Evolutionary conservation across 2,329 filamentous ascomycete species (phyloP).

Genomic region (Talaromyces islandicus): DNA sequence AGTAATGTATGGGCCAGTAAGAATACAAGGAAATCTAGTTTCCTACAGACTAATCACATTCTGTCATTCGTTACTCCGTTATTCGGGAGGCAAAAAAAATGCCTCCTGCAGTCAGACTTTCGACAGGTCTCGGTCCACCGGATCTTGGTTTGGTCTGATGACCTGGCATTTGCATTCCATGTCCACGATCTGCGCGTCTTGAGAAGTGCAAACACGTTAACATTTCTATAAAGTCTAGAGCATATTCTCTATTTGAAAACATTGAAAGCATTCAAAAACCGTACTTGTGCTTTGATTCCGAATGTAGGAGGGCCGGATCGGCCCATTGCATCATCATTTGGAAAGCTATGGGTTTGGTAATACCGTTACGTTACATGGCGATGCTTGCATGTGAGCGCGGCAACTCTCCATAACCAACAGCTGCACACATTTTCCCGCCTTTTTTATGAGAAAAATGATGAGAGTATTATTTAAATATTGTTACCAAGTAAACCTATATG

Average conservation of each 20-base stretch:
- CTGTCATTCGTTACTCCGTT: not conserved
- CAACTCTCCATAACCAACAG: not conserved
- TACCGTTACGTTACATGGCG: not conserved
- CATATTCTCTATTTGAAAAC: not conserved
- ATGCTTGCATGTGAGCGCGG: conserved; percentile 7
- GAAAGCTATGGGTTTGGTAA: not conserved
- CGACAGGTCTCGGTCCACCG: not conserved
- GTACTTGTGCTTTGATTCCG: not conserved
- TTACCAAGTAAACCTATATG: not conserved
- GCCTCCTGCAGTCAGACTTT: not conserved
- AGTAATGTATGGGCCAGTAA: conserved; percentile 17
- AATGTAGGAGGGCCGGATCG: not conserved
- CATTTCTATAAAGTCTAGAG: not conserved
- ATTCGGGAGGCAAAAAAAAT: not conserved
- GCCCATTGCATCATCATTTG: not conserved
- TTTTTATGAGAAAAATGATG: not conserved
- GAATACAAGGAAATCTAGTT: not conserved
- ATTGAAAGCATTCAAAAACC: not conserved
- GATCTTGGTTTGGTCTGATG: not conserved
- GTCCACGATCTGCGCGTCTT: not conserved
- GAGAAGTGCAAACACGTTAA: not conserved
- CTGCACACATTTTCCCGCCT: not conserved
- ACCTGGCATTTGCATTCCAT: not conserved
- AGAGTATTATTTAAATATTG: not conserved
- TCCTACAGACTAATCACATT: not conserved